A percentile compares a stretch with the other conserved stretches of the same genome.
phyloP scores from a whole-genome alignment of 1,284 basidiomycete species.

The Leucoagaricus sp. region DNA sequence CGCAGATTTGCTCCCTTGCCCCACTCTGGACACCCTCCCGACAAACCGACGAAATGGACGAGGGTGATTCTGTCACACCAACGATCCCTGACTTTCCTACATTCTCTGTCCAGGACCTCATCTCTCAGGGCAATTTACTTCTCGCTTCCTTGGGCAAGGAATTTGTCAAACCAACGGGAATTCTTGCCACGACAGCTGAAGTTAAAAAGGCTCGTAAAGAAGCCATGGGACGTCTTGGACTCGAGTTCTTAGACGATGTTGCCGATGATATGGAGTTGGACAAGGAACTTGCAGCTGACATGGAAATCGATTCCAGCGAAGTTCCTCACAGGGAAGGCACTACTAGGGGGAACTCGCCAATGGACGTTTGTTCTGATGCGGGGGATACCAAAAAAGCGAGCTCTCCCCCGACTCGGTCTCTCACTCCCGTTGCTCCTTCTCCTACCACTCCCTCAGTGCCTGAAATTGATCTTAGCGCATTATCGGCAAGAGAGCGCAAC shows the following conservation, averaged over 20 bases:
- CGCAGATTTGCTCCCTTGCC: slow-evolving; percentile 82
- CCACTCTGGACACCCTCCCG: slow-evolving; percentile 78
- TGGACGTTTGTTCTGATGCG: slow-evolving; percentile 31
- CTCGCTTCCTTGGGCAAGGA: slow-evolving; percentile 89
- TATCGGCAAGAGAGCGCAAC: slow-evolving; percentile 89
- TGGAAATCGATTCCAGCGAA: slow-evolving; percentile 43
- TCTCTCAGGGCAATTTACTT: slow-evolving; percentile 74
- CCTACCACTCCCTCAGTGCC: slow-evolving; percentile 45
- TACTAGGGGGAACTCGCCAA: slow-evolving; percentile 37
- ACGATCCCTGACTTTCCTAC: slow-evolving; percentile 62
- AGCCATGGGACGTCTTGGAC: slow-evolving; percentile 78
- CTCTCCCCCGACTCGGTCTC: slow-evolving; percentile 37
- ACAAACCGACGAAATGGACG: slow-evolving; percentile 15
- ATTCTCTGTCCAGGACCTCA: slow-evolving; percentile 76
- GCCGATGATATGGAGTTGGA: slow-evolving; percentile 81
- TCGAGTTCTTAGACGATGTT: slow-evolving; percentile 77
- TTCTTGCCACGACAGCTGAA: slow-evolving; percentile 68
- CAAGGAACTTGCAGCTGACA: slow-evolving; percentile 71
- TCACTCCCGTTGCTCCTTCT: slow-evolving; percentile 58
- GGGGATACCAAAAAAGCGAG: slow-evolving; percentile 1
- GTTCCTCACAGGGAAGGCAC: slow-evolving; percentile 34
- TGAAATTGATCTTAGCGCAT: slow-evolving; percentile 46
- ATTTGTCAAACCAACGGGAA: slow-evolving; percentile 70
- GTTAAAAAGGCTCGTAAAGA: slow-evolving; percentile 82
- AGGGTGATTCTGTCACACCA: slow-evolving; percentile 22